Base-by-base conservation (phyloP, 768 basidiomycete species). In the Termitomyces sp. region DNA sequence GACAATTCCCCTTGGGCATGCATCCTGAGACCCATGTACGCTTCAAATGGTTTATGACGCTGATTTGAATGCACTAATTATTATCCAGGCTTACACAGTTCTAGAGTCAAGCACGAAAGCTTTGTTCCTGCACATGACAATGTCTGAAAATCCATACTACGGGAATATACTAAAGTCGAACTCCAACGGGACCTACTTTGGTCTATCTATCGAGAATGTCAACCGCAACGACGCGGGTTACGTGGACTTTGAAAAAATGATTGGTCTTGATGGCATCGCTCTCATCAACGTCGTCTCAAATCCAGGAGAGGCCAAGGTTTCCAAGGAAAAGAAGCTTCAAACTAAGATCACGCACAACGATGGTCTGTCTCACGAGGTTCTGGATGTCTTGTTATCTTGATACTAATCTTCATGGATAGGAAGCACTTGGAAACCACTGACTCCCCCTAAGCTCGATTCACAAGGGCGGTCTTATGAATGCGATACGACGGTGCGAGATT, bases 231-330 rank as follows among this genome's bases (percentile, higher is more conserved):
- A 83, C 0, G 68, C 74, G 0, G 97, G 97, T 5, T 98, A 81
- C 66, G 95, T 94, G 33, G 96, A 99, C 70, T 99, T 98, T 63
- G 97, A 99, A 76, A 99, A 98, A 78, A 89, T 98, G 81, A 84
- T 90, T 56, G 95, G 94, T 10, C 72, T 99, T 50, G 95, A 98
- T 68, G 97, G 97, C 0, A 96, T 99, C 61, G 96, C 96, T 5
- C 73, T 99, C 48, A 81, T 95, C 63, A 99, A 99, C 66, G 66
- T 98, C 38, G 93, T 99, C 7, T 72, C 87, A 6, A 97, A 98
- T 66, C 79, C 92, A 0, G 74, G 78, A 0, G 86, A 92, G 50
- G 94, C 94, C 0, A 72, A 76, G 4, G 67, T 96, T 5, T 83
- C 85, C 0, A 83, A 86, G 5, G 71, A 67, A 46, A 98, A 98